These are phyloP conservation scores for Cladosporium phlei DNA, from an alignment of 2,329 filamentous ascomycete species.

Conservation along the genomic window DNA sequence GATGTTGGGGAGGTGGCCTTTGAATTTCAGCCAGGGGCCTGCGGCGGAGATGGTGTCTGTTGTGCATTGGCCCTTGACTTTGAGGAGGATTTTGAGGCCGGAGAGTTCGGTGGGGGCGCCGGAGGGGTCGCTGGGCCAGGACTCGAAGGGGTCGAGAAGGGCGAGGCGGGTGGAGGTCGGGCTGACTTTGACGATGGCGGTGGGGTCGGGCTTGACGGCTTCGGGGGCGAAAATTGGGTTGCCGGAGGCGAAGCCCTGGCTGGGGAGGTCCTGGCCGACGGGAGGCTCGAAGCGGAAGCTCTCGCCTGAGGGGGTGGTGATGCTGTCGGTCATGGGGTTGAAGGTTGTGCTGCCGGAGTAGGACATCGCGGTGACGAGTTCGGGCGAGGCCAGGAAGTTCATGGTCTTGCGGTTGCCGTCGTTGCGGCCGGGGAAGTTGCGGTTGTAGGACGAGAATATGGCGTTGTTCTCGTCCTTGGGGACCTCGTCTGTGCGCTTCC, in stretches of 20 bases:
- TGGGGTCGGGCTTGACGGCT: constrained; percentile 65
- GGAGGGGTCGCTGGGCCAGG: constrained; percentile 61
- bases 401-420: constrained; percentile 95
- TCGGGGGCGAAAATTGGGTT: constrained; percentile 69
- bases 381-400: constrained; percentile 97
- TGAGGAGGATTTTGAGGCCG: constrained; percentile 82
- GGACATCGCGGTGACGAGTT: constrained; percentile 92
- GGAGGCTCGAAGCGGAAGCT: constrained; percentile 79
- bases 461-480: constrained; percentile 83
- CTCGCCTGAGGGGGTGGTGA: constrained; percentile 73
- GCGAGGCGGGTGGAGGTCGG: constrained; percentile 88
- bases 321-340: constrained; percentile 85
- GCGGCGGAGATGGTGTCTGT: constrained; percentile 98
- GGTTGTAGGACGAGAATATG: constrained; percentile 96
- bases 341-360: constrained; percentile 91
- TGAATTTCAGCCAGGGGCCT: constrained; percentile 98
- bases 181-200: constrained; percentile 68
- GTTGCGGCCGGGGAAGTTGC: constrained; percentile 95
- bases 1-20: constrained; percentile 97
- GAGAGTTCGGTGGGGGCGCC: constrained; percentile 54
- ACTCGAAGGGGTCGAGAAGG: constrained; percentile 79
- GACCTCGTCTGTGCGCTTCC: constrained; percentile 84
- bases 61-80: constrained; percentile 95
- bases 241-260: constrained; percentile 75
- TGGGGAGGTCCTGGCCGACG: constrained; percentile 54